Percentiles rank a stretch among this genome's conserved stretches.
Conservation (phyloP, 805 yeast genomes). For the Tetrapisispora taiwanensis region DNA sequence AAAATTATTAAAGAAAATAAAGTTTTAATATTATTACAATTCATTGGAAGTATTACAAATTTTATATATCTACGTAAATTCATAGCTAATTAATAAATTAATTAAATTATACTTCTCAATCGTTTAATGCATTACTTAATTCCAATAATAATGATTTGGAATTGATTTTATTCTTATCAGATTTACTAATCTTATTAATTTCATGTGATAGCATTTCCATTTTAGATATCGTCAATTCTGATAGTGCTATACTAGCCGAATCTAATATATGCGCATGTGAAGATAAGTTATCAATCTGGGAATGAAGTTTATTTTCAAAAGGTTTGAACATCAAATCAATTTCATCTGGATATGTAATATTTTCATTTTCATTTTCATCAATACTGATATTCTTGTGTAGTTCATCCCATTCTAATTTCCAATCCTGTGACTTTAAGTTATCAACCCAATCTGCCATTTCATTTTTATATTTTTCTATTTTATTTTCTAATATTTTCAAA, state of each 20-base stretch:
- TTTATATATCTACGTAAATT: not conserved
- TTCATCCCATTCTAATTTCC: slow-evolving; percentile 14
- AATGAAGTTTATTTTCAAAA: slow-evolving; percentile 9
- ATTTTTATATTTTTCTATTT: slow-evolving; percentile 14
- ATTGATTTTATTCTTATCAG: slow-evolving; percentile 5
- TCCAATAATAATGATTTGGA: slow-evolving; percentile 17
- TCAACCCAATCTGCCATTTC: slow-evolving; percentile 24
- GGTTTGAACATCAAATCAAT: not conserved
- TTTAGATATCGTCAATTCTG: slow-evolving; percentile 11
- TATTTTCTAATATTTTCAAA: slow-evolving; percentile 14
- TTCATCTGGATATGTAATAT: not conserved
- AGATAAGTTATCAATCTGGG: slow-evolving; percentile 14
- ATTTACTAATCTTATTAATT: slow-evolving; percentile 6
- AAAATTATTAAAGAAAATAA: not conserved
- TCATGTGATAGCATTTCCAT: slow-evolving; percentile 12
- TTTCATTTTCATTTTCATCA: not conserved
- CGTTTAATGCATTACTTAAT: slow-evolving; percentile 16
- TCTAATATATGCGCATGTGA: slow-evolving; percentile 18
- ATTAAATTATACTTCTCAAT: not conserved
- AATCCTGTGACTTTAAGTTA: slow-evolving; percentile 12
- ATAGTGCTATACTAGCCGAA: slow-evolving; percentile 17
- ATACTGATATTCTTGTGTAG: not conserved
- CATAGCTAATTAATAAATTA: not conserved
- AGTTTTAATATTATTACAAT: not conserved
- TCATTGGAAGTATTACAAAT: not conserved